Evolutionary conservation across 148 eudicot genomes (phyloP).

Genomic region (Arctostaphylos glauca): DNA sequence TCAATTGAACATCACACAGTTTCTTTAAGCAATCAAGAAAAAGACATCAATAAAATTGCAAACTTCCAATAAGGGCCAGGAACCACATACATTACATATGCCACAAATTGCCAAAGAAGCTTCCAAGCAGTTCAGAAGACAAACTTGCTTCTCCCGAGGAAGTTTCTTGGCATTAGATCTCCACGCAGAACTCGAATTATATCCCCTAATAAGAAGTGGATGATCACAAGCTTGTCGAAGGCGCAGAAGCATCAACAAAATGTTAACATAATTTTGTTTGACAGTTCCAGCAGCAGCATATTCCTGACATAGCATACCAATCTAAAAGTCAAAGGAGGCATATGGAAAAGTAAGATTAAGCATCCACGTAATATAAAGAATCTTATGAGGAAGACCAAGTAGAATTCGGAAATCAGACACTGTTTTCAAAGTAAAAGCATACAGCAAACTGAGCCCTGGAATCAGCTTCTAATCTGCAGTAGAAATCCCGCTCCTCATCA

Average conservation of each 20-base stretch:
- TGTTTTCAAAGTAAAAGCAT: constrained; percentile 25
- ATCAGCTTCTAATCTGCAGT: constrained; percentile 77
- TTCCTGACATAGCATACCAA: constrained; percentile 45
- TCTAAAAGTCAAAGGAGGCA: neutral
- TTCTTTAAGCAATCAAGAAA: constrained; percentile 7
- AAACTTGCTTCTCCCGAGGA: constrained; percentile 54
- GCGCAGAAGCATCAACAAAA: constrained; percentile 84
- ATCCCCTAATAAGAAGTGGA: constrained; percentile 76
- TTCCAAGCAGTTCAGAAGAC: constrained; percentile 73
- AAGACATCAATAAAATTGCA: constrained; percentile 1
- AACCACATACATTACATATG: constrained; percentile 73
- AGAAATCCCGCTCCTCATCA: constrained; percentile 75
- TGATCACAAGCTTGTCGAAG: constrained; percentile 99
- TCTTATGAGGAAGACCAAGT: neutral
- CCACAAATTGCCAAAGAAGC: constrained; percentile 83
- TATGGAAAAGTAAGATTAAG: neutral
- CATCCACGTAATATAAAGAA: neutral
- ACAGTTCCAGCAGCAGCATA: constrained; percentile 95
- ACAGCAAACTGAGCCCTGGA: constrained; percentile 94
- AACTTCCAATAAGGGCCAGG: neutral
- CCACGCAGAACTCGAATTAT: constrained; percentile 48
- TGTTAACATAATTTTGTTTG: constrained; percentile 88
- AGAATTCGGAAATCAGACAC: neutral
- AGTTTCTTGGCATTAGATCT: constrained; percentile 65
- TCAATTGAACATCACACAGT: neutral